phyloP scores from a whole-genome alignment of 805 yeast genomes.

The Pichia heedii region DNA sequence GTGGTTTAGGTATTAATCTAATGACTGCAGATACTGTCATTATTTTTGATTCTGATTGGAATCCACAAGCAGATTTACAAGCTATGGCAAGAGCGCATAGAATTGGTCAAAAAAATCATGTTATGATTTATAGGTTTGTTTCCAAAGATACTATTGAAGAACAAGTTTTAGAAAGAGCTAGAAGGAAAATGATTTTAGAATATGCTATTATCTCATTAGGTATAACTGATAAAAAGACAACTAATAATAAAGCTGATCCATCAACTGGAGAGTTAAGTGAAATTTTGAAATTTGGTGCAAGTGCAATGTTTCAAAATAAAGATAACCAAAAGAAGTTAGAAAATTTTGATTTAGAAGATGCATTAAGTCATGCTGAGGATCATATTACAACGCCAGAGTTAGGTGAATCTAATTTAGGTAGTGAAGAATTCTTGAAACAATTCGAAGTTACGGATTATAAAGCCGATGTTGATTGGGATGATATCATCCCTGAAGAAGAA shows the following conservation, averaged over 20 bases:
- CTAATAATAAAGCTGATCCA: slow-evolving; percentile 62
- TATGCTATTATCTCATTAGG: slow-evolving; percentile 96
- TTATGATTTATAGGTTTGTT: slow-evolving; percentile 94
- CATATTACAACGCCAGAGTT: slow-evolving; percentile 93
- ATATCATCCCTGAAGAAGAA: slow-evolving; percentile 94
- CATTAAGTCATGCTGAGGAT: slow-evolving; percentile 93
- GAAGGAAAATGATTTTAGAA: slow-evolving; percentile 96
- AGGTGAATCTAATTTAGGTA: slow-evolving; percentile 96
- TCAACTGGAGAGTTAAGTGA: slow-evolving; percentile 78
- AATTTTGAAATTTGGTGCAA: slow-evolving; percentile 96
- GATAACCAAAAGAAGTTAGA: slow-evolving; percentile 95
- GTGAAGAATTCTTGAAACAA: slow-evolving; percentile 94
- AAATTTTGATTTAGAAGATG: slow-evolving; percentile 91
- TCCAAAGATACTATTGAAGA: slow-evolving; percentile 97
- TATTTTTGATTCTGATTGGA: slow-evolving; percentile 98
- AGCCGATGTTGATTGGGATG: slow-evolving; percentile 99
- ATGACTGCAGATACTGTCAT: slow-evolving; percentile 99
- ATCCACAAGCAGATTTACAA: slow-evolving; percentile 97
- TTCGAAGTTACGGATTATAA: slow-evolving; percentile 98
- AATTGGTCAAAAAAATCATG: slow-evolving; percentile 98
- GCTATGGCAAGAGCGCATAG: slow-evolving; percentile 99
- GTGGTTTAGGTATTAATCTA: slow-evolving; percentile 95
- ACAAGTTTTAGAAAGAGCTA: slow-evolving; percentile 91
- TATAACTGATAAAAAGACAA: slow-evolving; percentile 63
- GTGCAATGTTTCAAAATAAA: slow-evolving; percentile 89